Percentiles rank a stretch among this genome's conserved stretches.
Evolutionary conservation across 2,329 filamentous ascomycete genomes (phyloP).

Genomic region (Leptographium procerum): DNA sequence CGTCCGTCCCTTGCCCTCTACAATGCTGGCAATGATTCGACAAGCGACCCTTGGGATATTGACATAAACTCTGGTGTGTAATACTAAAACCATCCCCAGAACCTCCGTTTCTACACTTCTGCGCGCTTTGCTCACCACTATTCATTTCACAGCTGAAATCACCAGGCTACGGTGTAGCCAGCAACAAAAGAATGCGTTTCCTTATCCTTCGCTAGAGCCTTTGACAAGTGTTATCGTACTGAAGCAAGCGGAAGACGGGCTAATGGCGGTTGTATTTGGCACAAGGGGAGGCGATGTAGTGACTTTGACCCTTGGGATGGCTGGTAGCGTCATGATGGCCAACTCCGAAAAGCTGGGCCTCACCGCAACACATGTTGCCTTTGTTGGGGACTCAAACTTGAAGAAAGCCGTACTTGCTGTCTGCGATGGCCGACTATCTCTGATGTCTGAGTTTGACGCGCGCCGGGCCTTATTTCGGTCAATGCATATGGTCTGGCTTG

Average conservation of each 20-base stretch:
- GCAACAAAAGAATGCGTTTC: not conserved
- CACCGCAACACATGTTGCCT: constrained; percentile 14
- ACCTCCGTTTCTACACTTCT: not conserved
- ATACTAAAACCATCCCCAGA: not conserved
- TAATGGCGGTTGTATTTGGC: constrained; percentile 27
- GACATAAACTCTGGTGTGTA: constrained; percentile 15
- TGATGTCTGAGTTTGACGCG: constrained; percentile 28
- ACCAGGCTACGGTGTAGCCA: not conserved
- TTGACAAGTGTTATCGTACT: constrained; percentile 32
- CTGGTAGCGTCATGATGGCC: constrained; percentile 13
- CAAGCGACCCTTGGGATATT: constrained; percentile 7
- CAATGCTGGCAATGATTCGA: constrained; percentile 5
- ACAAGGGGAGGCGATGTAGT: constrained; percentile 42
- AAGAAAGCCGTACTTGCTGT: constrained; percentile 28
- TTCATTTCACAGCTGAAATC: constrained; percentile 1
- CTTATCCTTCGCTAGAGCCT: constrained; percentile 21
- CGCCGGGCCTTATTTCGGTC: constrained; percentile 21
- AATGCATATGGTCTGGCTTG: constrained; percentile 38
- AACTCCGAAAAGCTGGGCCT: constrained; percentile 17
- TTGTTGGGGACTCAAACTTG: constrained; percentile 8
- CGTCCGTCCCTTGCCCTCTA: constrained; percentile 23
- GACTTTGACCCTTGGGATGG: constrained; percentile 20
- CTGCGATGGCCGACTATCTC: constrained; percentile 35
- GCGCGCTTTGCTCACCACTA: not conserved
- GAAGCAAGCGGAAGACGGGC: constrained; percentile 14